Conservation (phyloP, 257 asterid genomes). For the Solanum okadae region DNA sequence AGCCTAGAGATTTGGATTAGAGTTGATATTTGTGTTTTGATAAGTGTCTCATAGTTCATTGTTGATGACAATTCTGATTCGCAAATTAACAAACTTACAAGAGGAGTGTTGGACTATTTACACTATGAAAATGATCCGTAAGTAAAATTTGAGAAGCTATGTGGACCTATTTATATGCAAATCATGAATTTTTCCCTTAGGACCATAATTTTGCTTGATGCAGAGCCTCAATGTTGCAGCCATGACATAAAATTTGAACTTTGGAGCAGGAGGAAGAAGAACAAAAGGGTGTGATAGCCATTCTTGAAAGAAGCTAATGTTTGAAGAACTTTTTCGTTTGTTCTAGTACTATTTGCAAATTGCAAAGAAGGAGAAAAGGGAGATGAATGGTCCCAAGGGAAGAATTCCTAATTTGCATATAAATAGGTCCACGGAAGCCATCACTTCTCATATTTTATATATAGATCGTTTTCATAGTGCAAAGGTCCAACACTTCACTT, state of each 20-base stretch:
- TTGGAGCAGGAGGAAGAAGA: slow-evolving; percentile 12
- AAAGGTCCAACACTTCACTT: not conserved
- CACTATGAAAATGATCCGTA: not conserved
- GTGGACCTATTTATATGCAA: not conserved
- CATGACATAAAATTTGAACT: too few relatives aligned
- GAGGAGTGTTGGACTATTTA: not conserved
- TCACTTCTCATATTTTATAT: too few relatives aligned
- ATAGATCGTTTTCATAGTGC: not conserved
- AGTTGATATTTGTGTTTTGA: not conserved
- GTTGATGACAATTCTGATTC: not conserved
- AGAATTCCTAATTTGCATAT: not conserved
- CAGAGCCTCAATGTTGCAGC: too few relatives aligned
- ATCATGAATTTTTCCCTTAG: too few relatives aligned
- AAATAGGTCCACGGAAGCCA: not conserved
- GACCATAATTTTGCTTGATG: too few relatives aligned
- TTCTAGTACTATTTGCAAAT: not conserved
- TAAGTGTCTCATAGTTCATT: not conserved
- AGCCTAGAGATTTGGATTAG: not conserved
- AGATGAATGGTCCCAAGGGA: not conserved
- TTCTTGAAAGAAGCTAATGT: not conserved
- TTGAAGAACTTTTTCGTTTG: not conserved
- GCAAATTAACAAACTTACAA: not conserved
- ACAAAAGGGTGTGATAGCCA: slow-evolving; percentile 15
- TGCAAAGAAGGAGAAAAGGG: not conserved
- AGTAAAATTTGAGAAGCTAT: not conserved